These are phyloP conservation scores for Seiridium cupressi DNA, from an alignment of 2,329 filamentous ascomycete genomes.

Conservation along the genomic window DNA sequence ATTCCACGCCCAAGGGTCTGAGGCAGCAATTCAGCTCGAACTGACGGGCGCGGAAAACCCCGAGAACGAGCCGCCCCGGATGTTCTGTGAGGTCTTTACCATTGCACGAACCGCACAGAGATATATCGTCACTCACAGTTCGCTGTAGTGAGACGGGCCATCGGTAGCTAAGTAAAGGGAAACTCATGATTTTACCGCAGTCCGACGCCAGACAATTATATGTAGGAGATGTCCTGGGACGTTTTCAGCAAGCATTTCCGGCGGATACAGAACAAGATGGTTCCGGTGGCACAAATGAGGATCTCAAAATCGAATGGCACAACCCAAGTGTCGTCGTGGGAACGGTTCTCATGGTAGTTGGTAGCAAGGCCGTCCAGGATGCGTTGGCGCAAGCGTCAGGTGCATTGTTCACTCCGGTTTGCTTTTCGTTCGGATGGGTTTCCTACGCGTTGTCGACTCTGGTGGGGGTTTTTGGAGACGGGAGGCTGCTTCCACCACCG, in stretches of 20 bases:
- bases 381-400: slow-evolving; percentile 17
- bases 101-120: background rate
- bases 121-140: background rate
- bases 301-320: slow-evolving; percentile 7
- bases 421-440: slow-evolving; percentile 22
- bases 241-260: background rate
- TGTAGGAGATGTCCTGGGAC: background rate
- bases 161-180: background rate
- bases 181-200: background rate
- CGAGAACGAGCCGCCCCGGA: background rate
- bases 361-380: slow-evolving; percentile 16
- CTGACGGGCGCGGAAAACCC: background rate
- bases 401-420: slow-evolving; percentile 13
- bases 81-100: background rate
- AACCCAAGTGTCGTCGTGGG: slow-evolving; percentile 13
- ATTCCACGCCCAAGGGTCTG: background rate
- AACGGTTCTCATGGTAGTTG: slow-evolving; percentile 17
- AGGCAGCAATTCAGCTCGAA: background rate
- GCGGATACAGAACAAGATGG: background rate
- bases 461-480: slow-evolving; percentile 15
- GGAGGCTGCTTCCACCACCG: slow-evolving; percentile 13
- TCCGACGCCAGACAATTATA: background rate
- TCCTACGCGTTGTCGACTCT: slow-evolving; percentile 17
- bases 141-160: background rate
- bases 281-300: background rate